Conservation (phyloP, 2,329 filamentous ascomycete genomes). For the Aschersonia sp. region DNA sequence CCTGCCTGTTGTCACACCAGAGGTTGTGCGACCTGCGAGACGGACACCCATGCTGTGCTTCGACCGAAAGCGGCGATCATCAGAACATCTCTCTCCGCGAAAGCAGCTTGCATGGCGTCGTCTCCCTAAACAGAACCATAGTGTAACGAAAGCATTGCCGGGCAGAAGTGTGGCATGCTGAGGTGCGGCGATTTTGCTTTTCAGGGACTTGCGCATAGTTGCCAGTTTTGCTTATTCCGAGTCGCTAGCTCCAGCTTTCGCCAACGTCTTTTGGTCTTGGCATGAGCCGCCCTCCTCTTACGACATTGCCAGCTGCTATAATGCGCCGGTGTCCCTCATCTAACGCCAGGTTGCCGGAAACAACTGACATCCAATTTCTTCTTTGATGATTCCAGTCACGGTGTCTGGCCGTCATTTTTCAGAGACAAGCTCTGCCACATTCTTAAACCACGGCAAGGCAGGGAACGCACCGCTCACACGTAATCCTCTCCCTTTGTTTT, state of each 20-base stretch:
- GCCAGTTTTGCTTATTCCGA: constrained; percentile 3
- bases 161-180: neutral
- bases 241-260: constrained; percentile 1
- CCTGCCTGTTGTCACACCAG: neutral
- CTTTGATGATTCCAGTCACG: constrained; percentile 1
- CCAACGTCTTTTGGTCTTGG: neutral
- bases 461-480: neutral
- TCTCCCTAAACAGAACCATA: neutral
- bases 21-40: neutral
- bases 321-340: constrained; percentile 2
- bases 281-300: constrained; percentile 3
- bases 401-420: constrained; percentile 3
- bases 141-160: too few species aligned
- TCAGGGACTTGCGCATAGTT: constrained; percentile 1
- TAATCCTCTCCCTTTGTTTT: neutral
- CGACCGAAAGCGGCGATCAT: neutral
- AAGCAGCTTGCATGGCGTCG: neutral
- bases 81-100: neutral
- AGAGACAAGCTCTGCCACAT: constrained; percentile 1
- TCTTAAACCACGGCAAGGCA: neutral
- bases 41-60: neutral
- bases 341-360: neutral
- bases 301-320: constrained; percentile 4
- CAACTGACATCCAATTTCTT: constrained; percentile 1
- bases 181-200: constrained; percentile 4